Evolutionary conservation across 495 filamentous ascomycete genomes (phyloP), one percentile per base, ranked within the genome.

Genomic region (Margaritispora aquatica): DNA sequence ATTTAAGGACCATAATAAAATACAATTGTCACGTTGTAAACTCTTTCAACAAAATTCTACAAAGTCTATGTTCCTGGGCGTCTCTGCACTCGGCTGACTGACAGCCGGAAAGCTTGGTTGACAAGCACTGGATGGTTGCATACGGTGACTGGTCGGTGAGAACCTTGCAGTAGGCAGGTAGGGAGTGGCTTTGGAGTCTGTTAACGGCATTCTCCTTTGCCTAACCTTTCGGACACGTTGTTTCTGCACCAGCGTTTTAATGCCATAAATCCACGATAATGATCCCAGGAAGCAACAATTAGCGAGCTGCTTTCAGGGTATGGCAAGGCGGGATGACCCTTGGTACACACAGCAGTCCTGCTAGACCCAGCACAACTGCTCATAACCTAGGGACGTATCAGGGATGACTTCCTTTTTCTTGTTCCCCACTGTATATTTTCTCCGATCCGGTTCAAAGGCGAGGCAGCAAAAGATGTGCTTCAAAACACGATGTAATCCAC

Each of bases 211-310:
- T 44, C 15, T 8, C 38, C 38, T n/a, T 44, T n/a, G 38, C 38
- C 38, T n/a, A n/a, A n/a, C n/a, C n/a, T n/a, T n/a, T n/a, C n/a
- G n/a, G n/a, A n/a, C n/a, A n/a, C n/a, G n/a, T n/a, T n/a, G n/a
- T n/a, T n/a, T n/a, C n/a, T n/a, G n/a, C n/a, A n/a, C n/a, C n/a
- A n/a, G n/a, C n/a, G n/a, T n/a, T n/a, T n/a, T n/a, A n/a, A n/a
- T n/a, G n/a, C n/a, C n/a, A n/a, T n/a, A n/a, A n/a, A n/a, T n/a
- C 20, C 52, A 23, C 38, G 53, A 57, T 57, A 34, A 49, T 19
- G 49, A 38, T 51, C 55, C 53, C 53, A 29, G 31, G 19, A 31
- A 55, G 52, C 52, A 55, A 55, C 52, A 55, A 55, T 41, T 21
- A 36, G 44, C 52, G 52, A 55, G n/a, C n/a, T n/a, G n/a, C n/a